Conservation (phyloP, 169 alveolate genomes). For the Eimeria maxima region DNA sequence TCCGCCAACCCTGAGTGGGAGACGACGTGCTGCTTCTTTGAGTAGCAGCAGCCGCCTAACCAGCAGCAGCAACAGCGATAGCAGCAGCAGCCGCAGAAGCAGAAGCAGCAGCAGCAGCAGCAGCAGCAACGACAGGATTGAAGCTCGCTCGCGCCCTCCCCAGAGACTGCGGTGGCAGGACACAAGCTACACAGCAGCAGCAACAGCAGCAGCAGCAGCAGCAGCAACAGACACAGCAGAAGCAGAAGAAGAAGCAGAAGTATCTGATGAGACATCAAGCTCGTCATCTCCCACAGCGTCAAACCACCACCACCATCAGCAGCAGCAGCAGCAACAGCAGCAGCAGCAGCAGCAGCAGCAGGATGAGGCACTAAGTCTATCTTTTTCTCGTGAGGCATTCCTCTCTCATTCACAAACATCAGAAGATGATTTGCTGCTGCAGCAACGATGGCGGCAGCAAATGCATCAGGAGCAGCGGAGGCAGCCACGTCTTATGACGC, state of each 20-base stretch:
- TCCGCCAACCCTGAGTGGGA: not conserved
- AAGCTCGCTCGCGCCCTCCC: not conserved
- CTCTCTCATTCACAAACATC: conserved; percentile 19
- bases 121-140: conserved; percentile 23
- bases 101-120: conserved; percentile 39
- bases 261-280: no score
- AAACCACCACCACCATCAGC: not conserved
- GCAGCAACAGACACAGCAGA: not conserved
- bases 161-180: not conserved
- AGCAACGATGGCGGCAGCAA: conserved; percentile 64
- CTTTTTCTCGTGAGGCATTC: conserved; percentile 46
- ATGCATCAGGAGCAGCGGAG: conserved; percentile 42
- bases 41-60: conserved; percentile 32
- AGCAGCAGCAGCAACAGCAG: conserved; percentile 38
- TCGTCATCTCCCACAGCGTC: no score
- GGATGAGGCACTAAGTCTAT: conserved; percentile 9
- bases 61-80: conserved; percentile 15
- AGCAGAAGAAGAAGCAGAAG: not conserved
- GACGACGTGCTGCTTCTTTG: conserved; percentile 23
- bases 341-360: conserved; percentile 38
- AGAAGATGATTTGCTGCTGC: conserved; percentile 33
- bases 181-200: not conserved
- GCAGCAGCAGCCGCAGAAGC: conserved; percentile 6
- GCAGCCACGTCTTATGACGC: conserved; percentile 17
- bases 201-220: conserved; percentile 30